phyloP scores from a whole-genome alignment of 83 land plant genomes.

The Thuja plicata region DNA sequence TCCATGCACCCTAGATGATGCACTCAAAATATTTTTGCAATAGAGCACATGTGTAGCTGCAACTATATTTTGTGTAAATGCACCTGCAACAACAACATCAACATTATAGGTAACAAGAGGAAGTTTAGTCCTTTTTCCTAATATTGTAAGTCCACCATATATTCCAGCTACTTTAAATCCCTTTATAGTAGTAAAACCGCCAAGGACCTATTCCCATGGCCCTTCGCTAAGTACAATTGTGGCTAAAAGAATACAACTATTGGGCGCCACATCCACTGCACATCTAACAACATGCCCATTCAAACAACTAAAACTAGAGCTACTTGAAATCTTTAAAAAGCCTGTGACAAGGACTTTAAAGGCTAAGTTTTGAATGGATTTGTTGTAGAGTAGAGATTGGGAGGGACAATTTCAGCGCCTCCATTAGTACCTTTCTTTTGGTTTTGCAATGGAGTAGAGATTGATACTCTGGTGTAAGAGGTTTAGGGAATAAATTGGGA shows the following conservation, averaged over 20 bases:
- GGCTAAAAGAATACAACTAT: slow-evolving; percentile 53
- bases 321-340: neutral
- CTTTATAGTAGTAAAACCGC: too few species aligned
- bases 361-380: too few species aligned
- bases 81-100: slow-evolving; percentile 86
- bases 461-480: neutral
- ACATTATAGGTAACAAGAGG: slow-evolving; percentile 85
- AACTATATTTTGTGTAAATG: too few species aligned
- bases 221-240: slow-evolving; percentile 78
- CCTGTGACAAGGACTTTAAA: neutral
- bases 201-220: slow-evolving; percentile 88
- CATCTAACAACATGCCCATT: slow-evolving; percentile 10
- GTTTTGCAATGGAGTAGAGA: neutral
- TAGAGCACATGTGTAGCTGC: too few species aligned
- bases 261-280: slow-evolving; percentile 20
- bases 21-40: too few species aligned
- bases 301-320: neutral
- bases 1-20: too few species aligned
- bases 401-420: neutral
- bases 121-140: slow-evolving; percentile 85
- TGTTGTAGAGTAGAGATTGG: neutral
- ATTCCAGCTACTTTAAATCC: too few species aligned
- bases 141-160: slow-evolving; percentile 79
- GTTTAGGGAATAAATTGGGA: too few species aligned
- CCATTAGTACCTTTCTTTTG: neutral